Evolutionary conservation across 1,284 basidiomycete species (phyloP).

Genomic region (Cutaneotrichosporon daszewskae): DNA sequence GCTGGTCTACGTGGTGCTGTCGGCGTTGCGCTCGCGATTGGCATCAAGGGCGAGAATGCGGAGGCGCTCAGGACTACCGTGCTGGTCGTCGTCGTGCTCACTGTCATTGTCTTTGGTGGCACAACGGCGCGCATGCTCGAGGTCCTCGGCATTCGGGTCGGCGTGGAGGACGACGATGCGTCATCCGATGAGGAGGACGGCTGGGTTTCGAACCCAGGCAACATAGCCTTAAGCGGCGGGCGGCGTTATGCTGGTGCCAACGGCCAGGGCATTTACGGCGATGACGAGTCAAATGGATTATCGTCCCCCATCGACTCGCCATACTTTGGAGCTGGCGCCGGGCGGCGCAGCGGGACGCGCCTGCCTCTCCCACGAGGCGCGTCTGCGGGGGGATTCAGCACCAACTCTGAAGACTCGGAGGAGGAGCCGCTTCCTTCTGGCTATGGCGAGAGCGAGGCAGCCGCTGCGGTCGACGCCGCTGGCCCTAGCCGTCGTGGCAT

Average conservation of each 20-base stretch:
- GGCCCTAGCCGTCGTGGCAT: slow-evolving; percentile 42
- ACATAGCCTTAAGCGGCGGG: slow-evolving; percentile 37
- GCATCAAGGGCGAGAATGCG: slow-evolving; percentile 87
- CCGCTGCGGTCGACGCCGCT: slow-evolving; percentile 11
- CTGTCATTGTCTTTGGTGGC: slow-evolving; percentile 91
- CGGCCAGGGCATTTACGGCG: slow-evolving; percentile 34
- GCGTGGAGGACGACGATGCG: slow-evolving; percentile 86
- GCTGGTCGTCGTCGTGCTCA: slow-evolving; percentile 90
- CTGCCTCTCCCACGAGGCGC: slow-evolving; percentile 4
- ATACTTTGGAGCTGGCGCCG: no score
- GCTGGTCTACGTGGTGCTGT: slow-evolving; percentile 93
- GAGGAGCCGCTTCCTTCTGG: slow-evolving; percentile 63
- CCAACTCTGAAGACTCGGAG: slow-evolving; percentile 58
- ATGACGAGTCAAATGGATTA: slow-evolving; percentile 28
- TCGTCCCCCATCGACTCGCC: slow-evolving; percentile 26
- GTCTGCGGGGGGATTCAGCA: slow-evolving; percentile 41
- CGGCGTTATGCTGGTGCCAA: slow-evolving; percentile 42
- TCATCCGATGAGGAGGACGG: slow-evolving; percentile 65
- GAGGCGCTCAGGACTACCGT: slow-evolving; percentile 89
- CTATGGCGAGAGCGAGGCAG: slow-evolving; percentile 50
- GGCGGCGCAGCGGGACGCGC: neutral
- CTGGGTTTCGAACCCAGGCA: slow-evolving; percentile 36
- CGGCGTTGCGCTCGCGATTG: slow-evolving; percentile 91
- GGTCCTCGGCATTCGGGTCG: slow-evolving; percentile 90
- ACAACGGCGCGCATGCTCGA: slow-evolving; percentile 96